Evolutionary conservation across 129 eudicot species (phyloP).

Genomic region (Helianthus tuberosus): DNA sequence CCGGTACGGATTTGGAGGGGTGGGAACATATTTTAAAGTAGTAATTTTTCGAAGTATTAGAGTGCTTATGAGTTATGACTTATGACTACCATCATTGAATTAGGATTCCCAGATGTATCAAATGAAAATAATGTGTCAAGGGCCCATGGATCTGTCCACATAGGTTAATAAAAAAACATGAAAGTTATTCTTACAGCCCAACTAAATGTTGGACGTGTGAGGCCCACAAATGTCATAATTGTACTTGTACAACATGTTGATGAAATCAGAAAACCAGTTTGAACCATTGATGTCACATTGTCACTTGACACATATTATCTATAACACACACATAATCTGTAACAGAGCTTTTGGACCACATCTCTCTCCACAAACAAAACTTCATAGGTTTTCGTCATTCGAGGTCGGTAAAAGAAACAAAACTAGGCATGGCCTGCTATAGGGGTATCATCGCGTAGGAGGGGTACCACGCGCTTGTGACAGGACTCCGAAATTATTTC

Average conservation of each 20-base stretch:
- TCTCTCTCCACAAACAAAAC: background rate
- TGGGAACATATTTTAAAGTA: no score
- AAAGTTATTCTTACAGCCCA: background rate
- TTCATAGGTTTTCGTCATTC: background rate
- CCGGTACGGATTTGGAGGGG: no score
- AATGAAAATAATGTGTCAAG: background rate
- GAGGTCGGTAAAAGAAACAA: conserved; percentile 11
- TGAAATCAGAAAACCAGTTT: background rate
- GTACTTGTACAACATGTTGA: background rate
- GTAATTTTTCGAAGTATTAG: no score
- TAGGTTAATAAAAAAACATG: background rate
- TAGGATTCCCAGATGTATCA: background rate
- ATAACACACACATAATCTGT: no score
- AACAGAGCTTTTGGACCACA: background rate
- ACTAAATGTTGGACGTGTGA: background rate
- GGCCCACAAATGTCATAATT: conserved; percentile 12
- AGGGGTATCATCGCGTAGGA: conserved; percentile 14
- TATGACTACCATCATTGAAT: background rate
- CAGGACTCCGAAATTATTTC: conserved; percentile 7
- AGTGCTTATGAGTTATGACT: no score
- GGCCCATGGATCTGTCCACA: background rate
- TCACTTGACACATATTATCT: background rate
- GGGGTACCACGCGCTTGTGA: conserved; percentile 14
- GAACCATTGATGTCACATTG: conserved; percentile 9
- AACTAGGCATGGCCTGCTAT: conserved; percentile 20